phyloP scores from a whole-genome alignment of 441 rosid species.

The Adansonia rubrostipa region DNA sequence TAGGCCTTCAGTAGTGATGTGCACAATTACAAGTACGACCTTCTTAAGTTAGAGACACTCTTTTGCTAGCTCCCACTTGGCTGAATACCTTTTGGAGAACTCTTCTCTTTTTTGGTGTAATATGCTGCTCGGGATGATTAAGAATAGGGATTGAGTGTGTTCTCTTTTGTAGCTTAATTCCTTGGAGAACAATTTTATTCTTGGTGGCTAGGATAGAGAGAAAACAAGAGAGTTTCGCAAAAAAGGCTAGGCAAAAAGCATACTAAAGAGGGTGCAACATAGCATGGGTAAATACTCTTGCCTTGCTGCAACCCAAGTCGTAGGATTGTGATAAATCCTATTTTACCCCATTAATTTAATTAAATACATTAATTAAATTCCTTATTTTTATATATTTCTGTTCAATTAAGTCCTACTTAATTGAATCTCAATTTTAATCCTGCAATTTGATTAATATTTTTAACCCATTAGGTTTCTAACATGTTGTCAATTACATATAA shows the following conservation, averaged over 20 bases:
- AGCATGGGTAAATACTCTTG: not conserved
- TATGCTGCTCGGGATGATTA: not conserved
- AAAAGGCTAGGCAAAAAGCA: not conserved
- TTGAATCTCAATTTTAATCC: no score
- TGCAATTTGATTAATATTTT: no score
- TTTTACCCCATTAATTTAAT: no score
- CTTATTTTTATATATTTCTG: no score
- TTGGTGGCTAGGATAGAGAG: not conserved
- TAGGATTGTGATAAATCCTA: no score
- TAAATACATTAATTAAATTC: no score
- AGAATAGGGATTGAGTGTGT: not conserved
- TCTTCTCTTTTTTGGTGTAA: not conserved
- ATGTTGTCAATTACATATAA: no score
- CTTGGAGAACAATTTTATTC: not conserved
- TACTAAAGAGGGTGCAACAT: not conserved
- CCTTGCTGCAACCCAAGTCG: not conserved
- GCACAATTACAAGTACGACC: not conserved
- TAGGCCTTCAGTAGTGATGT: no score
- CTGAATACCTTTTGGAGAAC: not conserved
- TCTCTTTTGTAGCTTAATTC: not conserved
- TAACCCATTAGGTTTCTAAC: no score
- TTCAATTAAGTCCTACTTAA: no score
- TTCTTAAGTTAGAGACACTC: not conserved
- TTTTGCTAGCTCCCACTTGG: not conserved
- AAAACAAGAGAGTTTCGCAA: not conserved